phyloP scores from a whole-genome alignment of 2,329 filamentous ascomycete species.

The Hirsutella thompsonii region DNA sequence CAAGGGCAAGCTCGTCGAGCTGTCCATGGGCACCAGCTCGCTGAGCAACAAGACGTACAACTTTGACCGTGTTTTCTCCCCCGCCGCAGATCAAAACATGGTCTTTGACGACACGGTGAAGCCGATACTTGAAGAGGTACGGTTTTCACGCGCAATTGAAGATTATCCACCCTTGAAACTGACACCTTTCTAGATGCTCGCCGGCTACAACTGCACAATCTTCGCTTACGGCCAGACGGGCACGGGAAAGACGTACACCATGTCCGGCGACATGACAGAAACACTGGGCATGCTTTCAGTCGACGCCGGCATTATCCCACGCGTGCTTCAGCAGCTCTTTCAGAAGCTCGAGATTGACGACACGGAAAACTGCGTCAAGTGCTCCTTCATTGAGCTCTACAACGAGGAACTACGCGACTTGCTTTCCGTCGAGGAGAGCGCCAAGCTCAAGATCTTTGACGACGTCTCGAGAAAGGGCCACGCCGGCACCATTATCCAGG shows the following conservation, averaged over 20 bases:
- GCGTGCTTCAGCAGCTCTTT: conserved; percentile 79
- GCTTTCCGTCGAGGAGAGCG: conserved; percentile 65
- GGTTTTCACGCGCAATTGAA: background rate
- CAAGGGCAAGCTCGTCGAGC: conserved; percentile 68
- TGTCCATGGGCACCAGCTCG: conserved; percentile 87
- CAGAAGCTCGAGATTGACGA: conserved; percentile 67
- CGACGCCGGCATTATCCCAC: conserved; percentile 86
- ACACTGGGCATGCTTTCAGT: conserved; percentile 77
- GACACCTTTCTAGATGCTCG: conserved; percentile 54
- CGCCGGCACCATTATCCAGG: conserved; percentile 77
- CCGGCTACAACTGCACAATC: conserved; percentile 94
- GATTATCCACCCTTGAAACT: background rate
- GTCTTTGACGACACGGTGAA: conserved; percentile 91
- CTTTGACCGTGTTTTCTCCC: conserved; percentile 95
- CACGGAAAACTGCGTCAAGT: conserved; percentile 81
- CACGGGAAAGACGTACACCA: conserved; percentile 97
- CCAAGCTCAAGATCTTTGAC: conserved; percentile 91
- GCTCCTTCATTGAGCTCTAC: conserved; percentile 97
- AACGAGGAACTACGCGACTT: conserved; percentile 94
- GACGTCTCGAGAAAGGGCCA: conserved; percentile 80
- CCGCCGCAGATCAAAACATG: conserved; percentile 85
- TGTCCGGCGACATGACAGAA: conserved; percentile 95
- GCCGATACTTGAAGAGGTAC: conserved; percentile 83
- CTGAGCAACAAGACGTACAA: conserved; percentile 92
- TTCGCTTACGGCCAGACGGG: conserved; percentile 98